Conservation (phyloP, 495 filamentous ascomycete species). For the Melanomma pulvis-pyrius region DNA sequence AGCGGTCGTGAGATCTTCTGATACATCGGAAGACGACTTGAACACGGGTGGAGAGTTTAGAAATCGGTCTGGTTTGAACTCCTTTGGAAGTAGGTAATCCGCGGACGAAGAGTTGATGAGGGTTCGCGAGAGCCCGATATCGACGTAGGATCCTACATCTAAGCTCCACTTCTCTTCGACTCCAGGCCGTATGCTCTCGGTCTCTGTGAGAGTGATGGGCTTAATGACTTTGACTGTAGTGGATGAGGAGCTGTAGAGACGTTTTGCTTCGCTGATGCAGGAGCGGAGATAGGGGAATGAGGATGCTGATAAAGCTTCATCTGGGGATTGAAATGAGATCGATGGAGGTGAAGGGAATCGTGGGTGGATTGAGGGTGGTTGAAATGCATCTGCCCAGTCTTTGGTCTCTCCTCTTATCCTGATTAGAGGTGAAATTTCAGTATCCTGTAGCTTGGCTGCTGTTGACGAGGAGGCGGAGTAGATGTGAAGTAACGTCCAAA, state of each 20-base stretch:
- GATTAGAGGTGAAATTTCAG: slow-evolving; percentile 38
- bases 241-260: slow-evolving; percentile 18
- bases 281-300: slow-evolving; percentile 47
- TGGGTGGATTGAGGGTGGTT: slow-evolving; percentile 53
- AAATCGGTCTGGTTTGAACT: slow-evolving; percentile 30
- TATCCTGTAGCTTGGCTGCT: neutral
- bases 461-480: slow-evolving; percentile 39
- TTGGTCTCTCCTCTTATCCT: slow-evolving; percentile 58
- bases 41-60: slow-evolving; percentile 2
- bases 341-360: slow-evolving; percentile 56
- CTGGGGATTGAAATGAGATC: slow-evolving; percentile 1
- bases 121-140: slow-evolving; percentile 23
- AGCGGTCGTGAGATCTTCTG: slow-evolving; percentile 6
- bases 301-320: slow-evolving; percentile 42
- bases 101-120: slow-evolving; percentile 31
- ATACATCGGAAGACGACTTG: neutral
- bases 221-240: slow-evolving; percentile 6
- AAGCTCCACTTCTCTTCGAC: slow-evolving; percentile 11
- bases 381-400: slow-evolving; percentile 50
- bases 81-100: slow-evolving; percentile 9
- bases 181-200: neutral
- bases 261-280: slow-evolving; percentile 24
- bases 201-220: slow-evolving; percentile 13
- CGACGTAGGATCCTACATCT: slow-evolving; percentile 21
- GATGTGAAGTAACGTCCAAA: slow-evolving; percentile 61